Evolutionary conservation across 805 yeast genomes (phyloP), one percentile per base, ranked within the genome.

Genomic region (Kuraishia ogatae): DNA sequence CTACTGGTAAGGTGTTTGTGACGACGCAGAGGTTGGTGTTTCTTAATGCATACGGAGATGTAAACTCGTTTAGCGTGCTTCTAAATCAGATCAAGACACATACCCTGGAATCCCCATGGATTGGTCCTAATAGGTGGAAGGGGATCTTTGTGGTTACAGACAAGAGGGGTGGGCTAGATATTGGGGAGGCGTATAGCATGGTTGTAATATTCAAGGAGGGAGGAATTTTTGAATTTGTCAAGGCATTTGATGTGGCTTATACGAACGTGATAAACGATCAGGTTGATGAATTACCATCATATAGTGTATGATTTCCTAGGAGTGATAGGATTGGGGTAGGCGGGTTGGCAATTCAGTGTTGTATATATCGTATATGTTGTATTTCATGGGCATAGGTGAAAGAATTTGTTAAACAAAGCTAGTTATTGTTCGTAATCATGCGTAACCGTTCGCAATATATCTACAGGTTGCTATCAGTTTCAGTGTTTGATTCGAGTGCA

Each of bases 101-200:
- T 59, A 67, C 70, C 54, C 60, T 79, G 51, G 71, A 73, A 54
- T 69, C 78, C 24, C 82, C 83, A 1, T 79, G 82, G 82, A 75
- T 80, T 60, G 84, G 84, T 0, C 71, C 81, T 21, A 80, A 78
- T 58, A 75, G 72, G 60, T 78, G 79, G 75, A 70, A 70, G 58
- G 70, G 77, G 46, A 51, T 70, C 26, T 77, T 79, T 62, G 70
- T 64, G 50, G 68, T 72, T 50, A 62, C 69, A 2, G 55, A 65
- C 17, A 60, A 63, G 3, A 66, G 72, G 3, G 64, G 70, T 5
- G 71, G 72, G 1, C 65, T 74, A 5, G 70, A 74, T 56, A 65
- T 65, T 48, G 59, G 70, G 24, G 69, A 72, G 39, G 71, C 69
- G 58, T 76, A 74, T 66, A 61, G 64, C 46, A 74, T 77, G 1